phyloP scores from a whole-genome alignment of 257 asterid genomes.

The Plectranthus barbatus region DNA sequence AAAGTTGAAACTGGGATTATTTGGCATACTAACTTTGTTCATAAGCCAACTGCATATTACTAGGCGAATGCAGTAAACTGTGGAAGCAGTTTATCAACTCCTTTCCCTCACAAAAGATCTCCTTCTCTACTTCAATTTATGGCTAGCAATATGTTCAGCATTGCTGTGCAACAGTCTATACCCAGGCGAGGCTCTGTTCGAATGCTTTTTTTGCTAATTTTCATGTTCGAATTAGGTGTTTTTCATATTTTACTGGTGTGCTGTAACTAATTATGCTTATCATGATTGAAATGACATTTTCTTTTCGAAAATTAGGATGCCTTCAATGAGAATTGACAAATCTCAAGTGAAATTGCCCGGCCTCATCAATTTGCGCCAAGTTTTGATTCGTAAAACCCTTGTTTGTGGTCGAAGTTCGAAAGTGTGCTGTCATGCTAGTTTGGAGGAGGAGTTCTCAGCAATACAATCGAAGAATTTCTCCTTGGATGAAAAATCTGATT shows the following conservation, averaged over 20 bases:
- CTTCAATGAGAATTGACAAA: conserved; percentile 16
- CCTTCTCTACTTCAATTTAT: too few species aligned
- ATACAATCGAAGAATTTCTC: conserved; percentile 25
- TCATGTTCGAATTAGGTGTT: background rate
- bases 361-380: conserved; percentile 23
- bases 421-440: conserved; percentile 37
- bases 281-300: background rate
- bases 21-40: too few species aligned
- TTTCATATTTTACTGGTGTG: background rate
- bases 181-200: background rate
- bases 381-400: conserved; percentile 19
- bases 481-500: conserved; percentile 19
- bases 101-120: too few species aligned
- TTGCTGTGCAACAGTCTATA: background rate
- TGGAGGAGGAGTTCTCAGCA: conserved; percentile 47
- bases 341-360: conserved; percentile 16
- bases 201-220: background rate
- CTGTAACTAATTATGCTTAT: background rate
- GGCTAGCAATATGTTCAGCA: conserved; percentile 3
- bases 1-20: too few species aligned
- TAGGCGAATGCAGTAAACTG: too few species aligned
- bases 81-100: too few species aligned
- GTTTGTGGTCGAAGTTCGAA: conserved; percentile 18
- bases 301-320: conserved; percentile 28
- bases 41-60: too few species aligned